Base-by-base conservation (phyloP, 768 basidiomycete genomes). In the Hygrocybe coccinea region DNA sequence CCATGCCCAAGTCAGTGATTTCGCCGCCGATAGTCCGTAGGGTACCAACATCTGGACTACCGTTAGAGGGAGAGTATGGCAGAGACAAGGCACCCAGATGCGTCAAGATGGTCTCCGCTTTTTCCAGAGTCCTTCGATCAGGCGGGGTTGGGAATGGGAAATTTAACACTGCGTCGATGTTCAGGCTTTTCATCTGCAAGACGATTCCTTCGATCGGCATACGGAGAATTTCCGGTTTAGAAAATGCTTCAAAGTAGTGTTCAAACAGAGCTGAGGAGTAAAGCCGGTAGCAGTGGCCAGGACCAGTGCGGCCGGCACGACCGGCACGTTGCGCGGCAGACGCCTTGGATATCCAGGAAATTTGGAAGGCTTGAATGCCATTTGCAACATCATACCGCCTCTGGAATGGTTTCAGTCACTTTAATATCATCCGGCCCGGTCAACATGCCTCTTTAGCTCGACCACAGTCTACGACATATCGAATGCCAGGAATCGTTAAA, bases 91-190 rank as follows among this genome's bases (percentile, higher is more conserved):
- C 95, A 21, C 93, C 94, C 9, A 99, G 83, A 62, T 91, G 80
- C 15, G 77, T 81, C 38, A 99, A 76, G 3, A 86, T 77, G 45
- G 77, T 83, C 71, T 99, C 95, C 2, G 97, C 93, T 64, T 86
- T 87, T 55, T 76, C 79, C 43, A 99, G 76, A 4, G 83, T 79
- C 9, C 69, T 64, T 36, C 87, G 82, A 68, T 97, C 91, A 0
- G 97, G 97, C 12, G 95, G 88, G 0, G 97, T 97, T 1, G 97
- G 97, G 72, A 98, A 98, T 14, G 97, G 97, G 70, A 99, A 99
- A 73, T 98, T 98, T 62, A 91, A 78, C 37, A 98, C 92, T 1
- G 91, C 79, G 64, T 98, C 94, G 56, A 99, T 95, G 65, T 95
- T 91, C 94, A 99, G 97, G 69, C 85, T 86, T 76, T 99, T 99